Base-by-base conservation (phyloP, 768 basidiomycete species). In the Hericium alpestre region DNA sequence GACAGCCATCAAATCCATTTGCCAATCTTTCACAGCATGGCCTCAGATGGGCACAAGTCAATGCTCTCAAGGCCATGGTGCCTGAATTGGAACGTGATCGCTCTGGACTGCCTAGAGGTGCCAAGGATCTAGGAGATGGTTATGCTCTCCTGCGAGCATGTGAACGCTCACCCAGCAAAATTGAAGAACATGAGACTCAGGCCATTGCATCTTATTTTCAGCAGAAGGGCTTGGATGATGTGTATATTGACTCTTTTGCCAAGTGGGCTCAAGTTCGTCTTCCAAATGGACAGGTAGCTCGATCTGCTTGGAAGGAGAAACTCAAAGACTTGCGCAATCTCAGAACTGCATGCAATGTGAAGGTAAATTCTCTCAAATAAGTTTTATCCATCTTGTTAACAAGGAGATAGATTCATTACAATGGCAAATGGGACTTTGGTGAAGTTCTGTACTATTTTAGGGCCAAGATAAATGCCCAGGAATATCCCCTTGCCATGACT, bases 1-100 rank as follows among this genome's bases (percentile, higher is more conserved):
- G 48, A 12, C 69, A 66, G 23, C 64, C 53, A 5, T 67, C 64
- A 2, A 65, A 69, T 55, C 67, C 67, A 10, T 71, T 62, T 58
- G 43, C 54, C 2, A 71, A 69, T 54, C 59, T 69, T n/a, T 65
- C 64, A 12, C n/a, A 57, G 20, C 51, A 54, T 15, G 65, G 43
- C 1, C 52, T 65, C 15, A 41, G 40, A 20, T 47, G 59, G 20
- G 58, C 56, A 2, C 56, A 67, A 50, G 27, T 64, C 18, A 66
- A 65, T 32, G 59, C 65, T 23, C 56, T 67, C 6, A 65, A 66
- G 41, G 64, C 66, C 2, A 60, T 64, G 51, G n/a, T 65, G 40
- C 64, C 65, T 10, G 55, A 64, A 18, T 54, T 67, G 47, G n/a
- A 7, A 22, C 47, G 15, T 16, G 7, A 49, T n/a, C 15, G 2